phyloP scores from a whole-genome alignment of 2,329 filamentous ascomycete genomes.

The Calonectria honghensis region DNA sequence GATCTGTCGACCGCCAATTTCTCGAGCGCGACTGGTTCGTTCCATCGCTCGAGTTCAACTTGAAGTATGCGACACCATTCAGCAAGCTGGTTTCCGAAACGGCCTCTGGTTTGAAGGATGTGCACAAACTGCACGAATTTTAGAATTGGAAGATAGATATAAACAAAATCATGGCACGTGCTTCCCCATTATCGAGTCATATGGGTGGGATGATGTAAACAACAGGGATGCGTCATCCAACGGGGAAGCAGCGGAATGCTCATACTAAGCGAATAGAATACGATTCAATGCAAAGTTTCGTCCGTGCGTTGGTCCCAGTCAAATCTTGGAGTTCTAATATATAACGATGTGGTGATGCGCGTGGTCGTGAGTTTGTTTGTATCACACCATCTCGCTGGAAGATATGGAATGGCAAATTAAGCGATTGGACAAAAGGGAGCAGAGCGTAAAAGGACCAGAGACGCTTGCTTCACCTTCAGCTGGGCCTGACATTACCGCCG shows the following conservation, averaged over 20 bases:
- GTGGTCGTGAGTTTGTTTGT: not conserved
- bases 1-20: slow-evolving; percentile 49
- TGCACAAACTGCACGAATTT: slow-evolving; percentile 37
- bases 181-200: not conserved
- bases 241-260: too few relatives aligned
- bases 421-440: not conserved
- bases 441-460: too few relatives aligned
- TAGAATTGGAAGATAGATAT: not conserved
- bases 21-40: slow-evolving; percentile 49
- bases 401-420: not conserved
- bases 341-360: not conserved
- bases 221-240: not conserved
- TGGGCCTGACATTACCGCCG: not conserved
- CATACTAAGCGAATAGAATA: not conserved
- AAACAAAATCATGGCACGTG: not conserved
- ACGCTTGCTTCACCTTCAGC: not conserved
- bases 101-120: slow-evolving; percentile 35
- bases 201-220: not conserved
- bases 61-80: slow-evolving; percentile 42
- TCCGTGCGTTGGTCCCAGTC: not conserved
- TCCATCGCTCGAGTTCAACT: slow-evolving; percentile 42
- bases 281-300: not conserved
- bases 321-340: not conserved
- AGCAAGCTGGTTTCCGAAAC: slow-evolving; percentile 51
- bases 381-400: not conserved